Base-by-base conservation (phyloP, 1,284 basidiomycete species). In the Mycena sp. region DNA sequence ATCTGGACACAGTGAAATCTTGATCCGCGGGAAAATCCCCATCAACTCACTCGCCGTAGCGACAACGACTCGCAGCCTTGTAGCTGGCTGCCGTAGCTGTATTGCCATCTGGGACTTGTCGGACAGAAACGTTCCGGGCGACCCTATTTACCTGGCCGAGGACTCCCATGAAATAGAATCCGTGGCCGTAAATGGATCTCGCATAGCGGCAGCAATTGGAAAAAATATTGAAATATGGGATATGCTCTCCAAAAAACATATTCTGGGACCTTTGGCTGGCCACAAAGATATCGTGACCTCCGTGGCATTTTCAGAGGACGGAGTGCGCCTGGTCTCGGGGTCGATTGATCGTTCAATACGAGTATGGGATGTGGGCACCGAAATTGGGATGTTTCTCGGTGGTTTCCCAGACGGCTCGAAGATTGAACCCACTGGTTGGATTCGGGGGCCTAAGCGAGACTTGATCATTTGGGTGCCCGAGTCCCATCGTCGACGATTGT, bases 291-390 rank as follows among this genome's bases (percentile, higher is more conserved):
- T 6, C 5, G 62, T 71, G n/a, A 52, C 32, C 7, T 54, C 61
- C 21, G 41, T 74, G 19, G 64, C 61, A 38, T 71, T 69, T 23
- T 71, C 69, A 3, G 60, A 62, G 4, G 68, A 74, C 49, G 71
- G 71, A 3, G 50, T 30, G 26, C 46, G 51, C 5, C 57, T 72
- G 21, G 65, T 70, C 1, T 71, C 72, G 6, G 67, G 63, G 9
- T 67, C 65, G 0, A 9, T 29, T 0, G 69, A 69, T 17, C 58
- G 44, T 7, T 28, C 37, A 11, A 14, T 54, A 3, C 32, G 58
- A 11, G 44, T 54, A 12, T 60, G 58, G 58, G 29, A 60, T 46
- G 44, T 53, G 0, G 50, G 19, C 6, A 23, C 26, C 11, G 44
- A 14, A 40, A 28, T 6, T 17, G 44, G 16, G 6, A 3, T 2